A percentile compares a stretch with the other conserved stretches of the same genome.
These are phyloP conservation scores for Candida sphagnicola DNA, from an alignment of 805 yeast genomes.

Conservation along the genomic window DNA sequence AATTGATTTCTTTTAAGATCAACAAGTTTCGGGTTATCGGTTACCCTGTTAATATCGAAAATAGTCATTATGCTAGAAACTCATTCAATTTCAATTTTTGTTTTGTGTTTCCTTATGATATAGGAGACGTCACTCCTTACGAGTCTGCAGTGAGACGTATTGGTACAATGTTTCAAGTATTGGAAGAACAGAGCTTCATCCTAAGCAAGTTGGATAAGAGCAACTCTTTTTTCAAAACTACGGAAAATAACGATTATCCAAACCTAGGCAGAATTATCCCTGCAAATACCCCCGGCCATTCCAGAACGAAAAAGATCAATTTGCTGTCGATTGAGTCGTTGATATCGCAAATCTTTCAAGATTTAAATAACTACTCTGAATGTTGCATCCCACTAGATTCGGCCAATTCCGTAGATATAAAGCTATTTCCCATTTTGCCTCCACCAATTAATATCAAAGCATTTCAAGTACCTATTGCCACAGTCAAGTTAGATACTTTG, in stretches of 20 bases:
- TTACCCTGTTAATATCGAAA: slow-evolving; percentile 80
- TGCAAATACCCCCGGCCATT: slow-evolving; percentile 10
- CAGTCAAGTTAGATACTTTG: slow-evolving; percentile 66
- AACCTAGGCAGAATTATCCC: background rate
- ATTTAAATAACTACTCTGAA: slow-evolving; percentile 90
- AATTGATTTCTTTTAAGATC: slow-evolving; percentile 69
- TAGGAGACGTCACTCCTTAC: slow-evolving; percentile 75
- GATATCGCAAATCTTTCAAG: slow-evolving; percentile 89
- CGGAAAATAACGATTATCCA: slow-evolving; percentile 9
- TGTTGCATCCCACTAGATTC: slow-evolving; percentile 91
- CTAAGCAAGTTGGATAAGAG: slow-evolving; percentile 50
- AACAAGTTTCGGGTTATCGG: slow-evolving; percentile 73
- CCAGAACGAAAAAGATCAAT: slow-evolving; percentile 25
- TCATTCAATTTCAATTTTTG: slow-evolving; percentile 91
- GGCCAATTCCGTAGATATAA: slow-evolving; percentile 87
- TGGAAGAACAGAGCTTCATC: slow-evolving; percentile 84
- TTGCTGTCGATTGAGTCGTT: slow-evolving; percentile 60
- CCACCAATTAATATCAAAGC: slow-evolving; percentile 74
- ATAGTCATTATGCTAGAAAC: slow-evolving; percentile 77
- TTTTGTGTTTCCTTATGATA: slow-evolving; percentile 78
- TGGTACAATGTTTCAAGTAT: slow-evolving; percentile 82
- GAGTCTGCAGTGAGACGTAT: slow-evolving; percentile 80
- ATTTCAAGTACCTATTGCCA: slow-evolving; percentile 88
- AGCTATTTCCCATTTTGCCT: slow-evolving; percentile 84
- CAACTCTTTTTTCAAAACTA: slow-evolving; percentile 37